Evolutionary conservation across 495 filamentous ascomycete genomes (phyloP).

Genomic region (Aspergillus nanangensis): DNA sequence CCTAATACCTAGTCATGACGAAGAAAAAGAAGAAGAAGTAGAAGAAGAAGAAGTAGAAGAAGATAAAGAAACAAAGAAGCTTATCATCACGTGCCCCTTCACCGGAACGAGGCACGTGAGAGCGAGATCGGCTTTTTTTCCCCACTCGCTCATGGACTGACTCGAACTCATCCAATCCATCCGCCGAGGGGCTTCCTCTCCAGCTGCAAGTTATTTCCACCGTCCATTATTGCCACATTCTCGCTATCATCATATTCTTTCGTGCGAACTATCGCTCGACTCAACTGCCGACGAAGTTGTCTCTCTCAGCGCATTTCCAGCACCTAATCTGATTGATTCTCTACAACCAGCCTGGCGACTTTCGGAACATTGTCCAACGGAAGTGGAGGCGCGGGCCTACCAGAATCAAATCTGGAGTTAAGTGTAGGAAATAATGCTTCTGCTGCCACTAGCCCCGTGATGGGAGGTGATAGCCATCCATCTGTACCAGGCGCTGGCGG

Average conservation of each 20-base stretch:
- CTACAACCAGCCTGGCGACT: slow-evolving; percentile 41
- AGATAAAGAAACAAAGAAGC: no score
- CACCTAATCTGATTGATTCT: no score
- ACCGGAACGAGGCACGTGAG: slow-evolving; percentile 7
- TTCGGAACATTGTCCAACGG: slow-evolving; percentile 29
- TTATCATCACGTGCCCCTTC: slow-evolving; percentile 7
- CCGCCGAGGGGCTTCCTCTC: neutral
- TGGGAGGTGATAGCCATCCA: slow-evolving; percentile 37
- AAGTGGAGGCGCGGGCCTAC: slow-evolving; percentile 32
- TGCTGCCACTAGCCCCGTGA: slow-evolving; percentile 38
- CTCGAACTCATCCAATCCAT: neutral
- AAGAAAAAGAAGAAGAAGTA: no score
- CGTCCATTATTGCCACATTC: no score
- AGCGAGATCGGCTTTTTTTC: slow-evolving; percentile 16
- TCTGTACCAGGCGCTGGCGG: slow-evolving; percentile 27
- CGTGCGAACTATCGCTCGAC: no score
- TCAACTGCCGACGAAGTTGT: no score
- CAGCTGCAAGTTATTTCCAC: no score
- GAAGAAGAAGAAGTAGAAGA: neutral
- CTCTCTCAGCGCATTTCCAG: no score
- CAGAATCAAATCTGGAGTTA: slow-evolving; percentile 25
- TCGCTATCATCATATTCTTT: no score
- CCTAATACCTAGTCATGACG: no score
- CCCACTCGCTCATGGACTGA: slow-evolving; percentile 10
- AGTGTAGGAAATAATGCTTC: slow-evolving; percentile 33